phyloP scores from a whole-genome alignment of 305 asterid species.

The Stenogyne calaminthoides region DNA sequence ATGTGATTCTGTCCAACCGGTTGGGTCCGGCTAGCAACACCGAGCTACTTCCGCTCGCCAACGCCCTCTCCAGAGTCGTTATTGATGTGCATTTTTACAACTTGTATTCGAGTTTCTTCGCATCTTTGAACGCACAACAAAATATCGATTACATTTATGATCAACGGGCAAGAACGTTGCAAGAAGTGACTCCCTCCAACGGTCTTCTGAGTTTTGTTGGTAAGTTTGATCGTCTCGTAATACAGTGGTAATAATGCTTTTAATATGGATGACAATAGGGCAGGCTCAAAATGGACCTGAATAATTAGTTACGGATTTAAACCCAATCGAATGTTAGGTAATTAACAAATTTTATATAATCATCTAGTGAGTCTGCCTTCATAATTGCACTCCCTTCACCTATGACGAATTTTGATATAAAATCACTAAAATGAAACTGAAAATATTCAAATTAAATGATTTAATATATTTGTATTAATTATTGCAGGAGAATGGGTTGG shows the following conservation, averaged over 20 bases:
- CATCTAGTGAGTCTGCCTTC: too few species aligned
- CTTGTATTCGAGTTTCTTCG: not conserved
- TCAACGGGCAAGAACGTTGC: not conserved
- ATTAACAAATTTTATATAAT: too few species aligned
- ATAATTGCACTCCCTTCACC: too few species aligned
- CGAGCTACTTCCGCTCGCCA: not conserved
- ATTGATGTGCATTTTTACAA: not conserved
- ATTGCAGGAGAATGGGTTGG: constrained; percentile 1
- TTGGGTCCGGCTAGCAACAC: not conserved
- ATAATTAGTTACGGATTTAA: too few species aligned
- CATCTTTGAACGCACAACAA: not conserved
- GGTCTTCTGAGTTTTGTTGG: not conserved
- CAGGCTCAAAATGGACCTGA: too few species aligned
- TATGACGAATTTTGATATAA: too few species aligned
- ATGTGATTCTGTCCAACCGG: not conserved
- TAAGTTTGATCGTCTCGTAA: not conserved
- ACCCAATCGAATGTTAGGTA: too few species aligned
- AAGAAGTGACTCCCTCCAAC: not conserved
- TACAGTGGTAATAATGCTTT: too few species aligned
- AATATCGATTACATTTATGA: not conserved
- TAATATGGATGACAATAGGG: too few species aligned
- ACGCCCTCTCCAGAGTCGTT: not conserved
- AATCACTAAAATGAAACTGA: not conserved
- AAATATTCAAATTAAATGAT: not conserved
- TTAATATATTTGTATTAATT: not conserved